Evolutionary conservation across 148 eudicot genomes (phyloP).

Genomic region (Diospyros kaki): DNA sequence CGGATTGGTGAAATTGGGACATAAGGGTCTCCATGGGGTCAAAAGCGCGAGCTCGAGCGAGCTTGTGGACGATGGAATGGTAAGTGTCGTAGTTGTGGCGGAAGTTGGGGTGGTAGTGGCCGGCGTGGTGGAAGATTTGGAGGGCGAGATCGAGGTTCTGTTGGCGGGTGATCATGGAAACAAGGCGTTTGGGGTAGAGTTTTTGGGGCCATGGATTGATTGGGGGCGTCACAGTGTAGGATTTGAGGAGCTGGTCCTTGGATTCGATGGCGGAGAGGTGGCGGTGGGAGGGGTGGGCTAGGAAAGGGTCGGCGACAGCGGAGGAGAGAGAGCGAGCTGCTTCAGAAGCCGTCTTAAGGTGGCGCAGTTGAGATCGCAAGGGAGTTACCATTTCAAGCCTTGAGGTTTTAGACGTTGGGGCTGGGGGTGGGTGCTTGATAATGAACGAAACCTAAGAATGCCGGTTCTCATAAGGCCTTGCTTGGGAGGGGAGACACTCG

Average conservation of each 20-base stretch:
- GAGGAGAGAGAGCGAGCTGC: conserved; percentile 6
- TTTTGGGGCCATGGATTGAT: conserved; percentile 74
- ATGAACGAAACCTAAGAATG: too few relatives aligned
- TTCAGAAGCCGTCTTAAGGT: neutral
- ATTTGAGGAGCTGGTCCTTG: conserved; percentile 40
- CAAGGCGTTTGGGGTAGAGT: conserved; percentile 54
- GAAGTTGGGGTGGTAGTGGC: conserved; percentile 53
- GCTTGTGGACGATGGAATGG: conserved; percentile 54
- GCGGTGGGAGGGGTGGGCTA: conserved; percentile 24
- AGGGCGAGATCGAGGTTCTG: conserved; percentile 67
- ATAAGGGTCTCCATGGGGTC: conserved; percentile 45
- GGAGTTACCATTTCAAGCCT: neutral
- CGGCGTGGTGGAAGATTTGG: conserved; percentile 75
- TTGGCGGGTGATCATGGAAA: conserved; percentile 59
- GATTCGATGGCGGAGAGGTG: conserved; percentile 36
- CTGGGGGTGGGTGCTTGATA: too few relatives aligned
- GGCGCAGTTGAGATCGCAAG: conserved; percentile 2
- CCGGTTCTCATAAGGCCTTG: too few relatives aligned
- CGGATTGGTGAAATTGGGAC: conserved; percentile 29
- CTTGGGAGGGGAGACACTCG: too few relatives aligned
- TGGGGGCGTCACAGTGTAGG: conserved; percentile 63
- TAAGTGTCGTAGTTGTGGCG: conserved; percentile 53
- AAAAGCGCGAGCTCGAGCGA: conserved; percentile 72
- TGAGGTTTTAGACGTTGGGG: too few relatives aligned
- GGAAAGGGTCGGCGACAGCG: conserved; percentile 18